Base-by-base conservation (phyloP, 2,329 filamentous ascomycete species). In the Hypoxylon rubiginosum region DNA sequence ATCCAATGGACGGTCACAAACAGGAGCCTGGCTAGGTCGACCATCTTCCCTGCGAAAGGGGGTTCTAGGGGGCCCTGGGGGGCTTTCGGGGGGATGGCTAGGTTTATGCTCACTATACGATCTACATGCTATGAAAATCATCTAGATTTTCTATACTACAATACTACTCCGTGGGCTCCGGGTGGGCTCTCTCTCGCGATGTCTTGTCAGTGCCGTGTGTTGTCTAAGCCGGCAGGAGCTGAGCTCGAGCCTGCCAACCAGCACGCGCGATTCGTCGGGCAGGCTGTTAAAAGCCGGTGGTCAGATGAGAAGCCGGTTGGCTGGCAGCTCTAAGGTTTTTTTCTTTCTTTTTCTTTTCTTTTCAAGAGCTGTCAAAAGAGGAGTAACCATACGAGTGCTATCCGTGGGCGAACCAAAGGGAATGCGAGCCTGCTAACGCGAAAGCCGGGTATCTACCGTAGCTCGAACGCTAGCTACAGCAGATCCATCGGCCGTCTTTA, bases 111-210 rank as follows among this genome's bases (percentile, higher is more conserved):
- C 36, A 49, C 63, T 52, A 64, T 60, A 54, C 67, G 67, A 69
- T 67, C 67, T 69, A 54, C 67, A 43, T 57, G 43, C 61, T 64
- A 64, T 62, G 60, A 64, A 62, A 69, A 67, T 64, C 67, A 67
- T 64, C 64, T 64, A 64, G 66, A 69, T 69, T 56, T 24, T 58
- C 51, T 63, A 56, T 57, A 57, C 52, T 43, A 51, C 64, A 43
- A 7, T 54, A 36, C 21, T 24, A 24, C 53, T 54, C 48, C 56
- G 41, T 53, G 53, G 52, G 28, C 34, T 62, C 32, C 60, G 7
- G 17, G 9, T 43, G 7, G n/a, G 4, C 10, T 11, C 15, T 41
- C 8, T 6, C 39, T 19, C 15, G 11, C 15, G n/a, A 9, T 41
- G 15, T 41, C 7, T 15, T 41, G 24, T 59, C 50, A 45, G 51